A percentile compares a stretch with the other conserved stretches of the same genome.
phyloP scores from a whole-genome alignment of 768 basidiomycete genomes.

The Ramaria rubella region DNA sequence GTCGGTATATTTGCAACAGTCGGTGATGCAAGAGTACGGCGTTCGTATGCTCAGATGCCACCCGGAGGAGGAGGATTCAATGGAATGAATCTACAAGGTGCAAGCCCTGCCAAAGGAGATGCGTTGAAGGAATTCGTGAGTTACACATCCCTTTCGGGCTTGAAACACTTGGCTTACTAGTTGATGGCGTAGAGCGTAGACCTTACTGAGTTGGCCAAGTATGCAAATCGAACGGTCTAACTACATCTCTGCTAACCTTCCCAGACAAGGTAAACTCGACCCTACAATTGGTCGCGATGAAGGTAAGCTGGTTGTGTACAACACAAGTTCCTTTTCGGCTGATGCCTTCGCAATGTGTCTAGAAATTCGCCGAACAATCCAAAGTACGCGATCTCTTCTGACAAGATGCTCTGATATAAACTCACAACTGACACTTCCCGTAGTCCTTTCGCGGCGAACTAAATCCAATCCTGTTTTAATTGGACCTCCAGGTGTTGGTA shows the following conservation, averaged over 20 bases:
- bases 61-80: conserved; percentile 26
- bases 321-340: not conserved
- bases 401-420: not conserved
- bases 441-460: conserved; percentile 80
- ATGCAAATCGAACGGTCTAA: not conserved
- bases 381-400: conserved; percentile 39
- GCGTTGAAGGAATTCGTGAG: conserved; percentile 74
- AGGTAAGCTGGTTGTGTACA: conserved; percentile 34
- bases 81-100: conserved; percentile 41
- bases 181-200: conserved; percentile 56
- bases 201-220: conserved; percentile 67
- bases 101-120: conserved; percentile 70
- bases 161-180: not conserved
- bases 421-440: not conserved
- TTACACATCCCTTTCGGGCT: conserved; percentile 8
- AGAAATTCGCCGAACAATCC: conserved; percentile 87
- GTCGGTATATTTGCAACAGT: conserved; percentile 5
- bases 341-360: conserved; percentile 12
- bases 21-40: not conserved
- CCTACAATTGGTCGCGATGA: conserved; percentile 88
- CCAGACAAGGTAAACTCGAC: conserved; percentile 68
- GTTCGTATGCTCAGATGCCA: conserved; percentile 1
- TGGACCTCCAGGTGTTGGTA: conserved; percentile 85
- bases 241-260: not conserved
- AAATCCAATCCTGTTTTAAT: conserved; percentile 92